These are phyloP conservation scores for Tolypocladium ovalisporum DNA, from an alignment of 2,329 filamentous ascomycete genomes.

Conservation along the genomic window DNA sequence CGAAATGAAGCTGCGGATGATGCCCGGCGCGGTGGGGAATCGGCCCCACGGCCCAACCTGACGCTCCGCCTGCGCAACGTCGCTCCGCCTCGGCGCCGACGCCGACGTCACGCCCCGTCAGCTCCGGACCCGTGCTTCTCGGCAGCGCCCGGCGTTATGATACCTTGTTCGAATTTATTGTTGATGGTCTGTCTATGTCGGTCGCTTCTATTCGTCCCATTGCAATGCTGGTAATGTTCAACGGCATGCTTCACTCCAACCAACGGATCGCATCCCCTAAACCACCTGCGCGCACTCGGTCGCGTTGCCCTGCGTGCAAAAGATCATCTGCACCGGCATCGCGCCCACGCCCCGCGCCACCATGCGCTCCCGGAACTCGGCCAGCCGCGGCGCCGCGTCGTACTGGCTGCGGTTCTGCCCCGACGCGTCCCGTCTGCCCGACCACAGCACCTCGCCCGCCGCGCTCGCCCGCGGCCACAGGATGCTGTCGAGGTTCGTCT, in stretches of 20 bases:
- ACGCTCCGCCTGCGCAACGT: not conserved
- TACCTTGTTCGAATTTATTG: not conserved
- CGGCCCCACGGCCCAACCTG: not conserved
- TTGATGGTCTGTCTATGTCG: too few relatives aligned
- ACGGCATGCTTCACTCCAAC: too few relatives aligned
- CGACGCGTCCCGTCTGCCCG: conserved; percentile 51
- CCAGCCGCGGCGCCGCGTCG: conserved; percentile 56
- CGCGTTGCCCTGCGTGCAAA: conserved; percentile 18
- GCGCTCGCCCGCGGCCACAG: conserved; percentile 70
- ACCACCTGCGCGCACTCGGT: conserved; percentile 13
- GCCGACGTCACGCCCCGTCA: not conserved
- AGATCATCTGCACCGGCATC: conserved; percentile 7
- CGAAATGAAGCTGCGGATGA: not conserved
- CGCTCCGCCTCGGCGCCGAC: not conserved
- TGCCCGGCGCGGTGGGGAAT: not conserved
- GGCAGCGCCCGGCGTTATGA: not conserved
- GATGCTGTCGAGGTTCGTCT: conserved; percentile 61
- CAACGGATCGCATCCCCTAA: not conserved
- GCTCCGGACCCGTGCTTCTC: not conserved
- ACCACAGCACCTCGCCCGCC: conserved; percentile 73
- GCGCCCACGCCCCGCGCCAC: conserved; percentile 53
- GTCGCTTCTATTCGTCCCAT: too few relatives aligned
- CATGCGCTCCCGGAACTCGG: conserved; percentile 67
- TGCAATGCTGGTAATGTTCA: too few relatives aligned
- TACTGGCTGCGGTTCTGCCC: conserved; percentile 63